A percentile compares a stretch with the other conserved stretches of the same genome.
These are phyloP conservation scores for Punctularia strigosozonata DNA, from an alignment of 768 basidiomycete genomes.

Conservation along the genomic window DNA sequence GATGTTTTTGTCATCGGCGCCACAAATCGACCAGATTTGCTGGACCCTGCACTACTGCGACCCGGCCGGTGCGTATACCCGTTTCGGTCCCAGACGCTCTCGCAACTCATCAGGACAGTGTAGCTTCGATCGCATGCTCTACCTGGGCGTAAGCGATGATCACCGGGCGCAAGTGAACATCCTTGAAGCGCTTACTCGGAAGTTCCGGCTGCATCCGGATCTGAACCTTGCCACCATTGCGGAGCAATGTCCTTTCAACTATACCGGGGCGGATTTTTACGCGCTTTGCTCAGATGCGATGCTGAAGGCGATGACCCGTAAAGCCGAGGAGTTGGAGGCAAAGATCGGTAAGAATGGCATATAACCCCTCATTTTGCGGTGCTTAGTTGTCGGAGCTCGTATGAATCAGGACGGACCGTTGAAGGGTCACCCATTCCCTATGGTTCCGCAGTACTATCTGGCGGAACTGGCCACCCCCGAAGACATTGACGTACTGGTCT, in stretches of 20 bases:
- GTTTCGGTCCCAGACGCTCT: not conserved
- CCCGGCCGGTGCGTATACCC: slow-evolving; percentile 58
- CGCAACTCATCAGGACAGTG: not conserved
- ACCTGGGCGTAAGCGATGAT: slow-evolving; percentile 83
- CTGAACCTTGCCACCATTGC: slow-evolving; percentile 57
- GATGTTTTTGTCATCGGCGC: slow-evolving; percentile 94
- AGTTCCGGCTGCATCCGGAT: slow-evolving; percentile 69
- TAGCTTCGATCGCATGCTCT: slow-evolving; percentile 95
- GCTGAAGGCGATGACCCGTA: slow-evolving; percentile 87
- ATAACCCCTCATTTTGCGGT: not conserved
- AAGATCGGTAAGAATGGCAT: slow-evolving; percentile 47
- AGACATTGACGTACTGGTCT: slow-evolving; percentile 71
- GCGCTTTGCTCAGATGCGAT: slow-evolving; percentile 95
- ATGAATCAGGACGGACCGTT: slow-evolving; percentile 34
- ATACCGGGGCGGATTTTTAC: slow-evolving; percentile 97
- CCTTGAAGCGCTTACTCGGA: slow-evolving; percentile 81
- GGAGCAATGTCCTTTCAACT: slow-evolving; percentile 77
- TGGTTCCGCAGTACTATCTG: slow-evolving; percentile 87
- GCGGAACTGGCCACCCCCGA: slow-evolving; percentile 61
- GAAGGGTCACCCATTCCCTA: slow-evolving; percentile 42
- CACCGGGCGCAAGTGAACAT: slow-evolving; percentile 81
- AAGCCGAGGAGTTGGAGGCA: slow-evolving; percentile 66
- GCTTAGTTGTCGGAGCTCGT: slow-evolving; percentile 7
- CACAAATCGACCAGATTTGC: slow-evolving; percentile 85
- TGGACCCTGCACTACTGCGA: slow-evolving; percentile 81